Evolutionary conservation across 2,329 filamentous ascomycete genomes (phyloP).

Genomic region (Blastomyces gilchristii): DNA sequence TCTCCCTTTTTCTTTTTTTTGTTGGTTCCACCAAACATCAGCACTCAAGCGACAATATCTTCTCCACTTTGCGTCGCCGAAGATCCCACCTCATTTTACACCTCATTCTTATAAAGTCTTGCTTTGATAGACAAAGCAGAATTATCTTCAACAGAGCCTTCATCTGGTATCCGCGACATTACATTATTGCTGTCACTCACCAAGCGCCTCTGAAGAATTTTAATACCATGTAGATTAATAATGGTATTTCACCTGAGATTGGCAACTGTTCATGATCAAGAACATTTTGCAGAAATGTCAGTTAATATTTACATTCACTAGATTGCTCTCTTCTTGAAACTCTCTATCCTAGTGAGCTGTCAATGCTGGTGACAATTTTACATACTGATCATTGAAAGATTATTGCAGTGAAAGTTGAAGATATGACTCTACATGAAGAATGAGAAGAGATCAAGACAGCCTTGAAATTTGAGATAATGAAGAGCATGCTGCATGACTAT

Average conservation of each 20-base stretch:
- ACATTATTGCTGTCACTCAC: background rate
- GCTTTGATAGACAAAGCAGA: background rate
- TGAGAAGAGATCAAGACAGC: conserved; percentile 4
- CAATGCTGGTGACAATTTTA: background rate
- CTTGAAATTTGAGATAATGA: background rate
- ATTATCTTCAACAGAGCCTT: conserved; percentile 1
- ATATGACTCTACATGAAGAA: background rate
- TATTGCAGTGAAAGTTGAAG: background rate
- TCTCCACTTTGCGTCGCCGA: background rate
- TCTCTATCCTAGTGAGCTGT: background rate
- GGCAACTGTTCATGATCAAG: no score
- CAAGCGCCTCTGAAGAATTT: background rate
- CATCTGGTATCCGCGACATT: background rate
- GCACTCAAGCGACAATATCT: conserved; percentile 1
- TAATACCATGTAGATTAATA: background rate
- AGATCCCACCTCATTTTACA: background rate
- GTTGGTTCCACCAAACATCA: background rate
- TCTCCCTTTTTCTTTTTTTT: background rate
- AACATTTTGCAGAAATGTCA: background rate
- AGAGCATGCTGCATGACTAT: conserved; percentile 2
- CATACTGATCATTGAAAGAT: background rate
- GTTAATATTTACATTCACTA: background rate
- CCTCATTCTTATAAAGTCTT: background rate
- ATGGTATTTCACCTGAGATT: background rate
- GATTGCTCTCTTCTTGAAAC: background rate